Conservation (phyloP, 2,329 filamentous ascomycete species). For the Huntiella bhutanensis region DNA sequence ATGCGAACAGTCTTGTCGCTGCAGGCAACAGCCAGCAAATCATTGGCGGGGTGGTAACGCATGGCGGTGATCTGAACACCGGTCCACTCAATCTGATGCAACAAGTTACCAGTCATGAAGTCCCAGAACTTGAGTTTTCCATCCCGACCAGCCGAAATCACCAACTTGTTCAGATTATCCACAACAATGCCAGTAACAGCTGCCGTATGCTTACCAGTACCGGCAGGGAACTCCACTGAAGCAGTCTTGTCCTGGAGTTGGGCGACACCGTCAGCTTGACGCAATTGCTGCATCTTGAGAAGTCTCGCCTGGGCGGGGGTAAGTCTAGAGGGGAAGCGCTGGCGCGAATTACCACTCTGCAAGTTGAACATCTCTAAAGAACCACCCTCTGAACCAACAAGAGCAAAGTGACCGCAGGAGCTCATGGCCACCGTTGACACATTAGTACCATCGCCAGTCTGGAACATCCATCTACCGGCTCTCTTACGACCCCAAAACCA, state of each 20-base stretch:
- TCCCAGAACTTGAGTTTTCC: slow-evolving; percentile 97
- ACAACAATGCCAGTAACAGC: slow-evolving; percentile 73
- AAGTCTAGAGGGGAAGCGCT: slow-evolving; percentile 65
- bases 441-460: slow-evolving; percentile 64
- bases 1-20: slow-evolving; percentile 76
- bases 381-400: slow-evolving; percentile 69
- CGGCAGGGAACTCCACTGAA: slow-evolving; percentile 25
- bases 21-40: slow-evolving; percentile 74
- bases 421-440: slow-evolving; percentile 79
- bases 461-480: slow-evolving; percentile 82
- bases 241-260: slow-evolving; percentile 28
- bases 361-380: slow-evolving; percentile 91
- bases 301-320: slow-evolving; percentile 64
- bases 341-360: slow-evolving; percentile 76
- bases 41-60: slow-evolving; percentile 64
- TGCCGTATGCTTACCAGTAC: slow-evolving; percentile 57
- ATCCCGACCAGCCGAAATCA: slow-evolving; percentile 76
- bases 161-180: slow-evolving; percentile 69
- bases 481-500: slow-evolving; percentile 97
- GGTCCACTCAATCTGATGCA: slow-evolving; percentile 70
- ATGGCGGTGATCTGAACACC: slow-evolving; percentile 45
- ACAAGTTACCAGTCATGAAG: slow-evolving; percentile 61
- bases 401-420: slow-evolving; percentile 79
- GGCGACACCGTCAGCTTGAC: slow-evolving; percentile 36
- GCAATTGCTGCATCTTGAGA: slow-evolving; percentile 45